Percentiles rank a stretch among this genome's conserved stretches.
These are phyloP conservation scores for Trichosporon sp. DNA, from an alignment of 1,284 basidiomycete genomes.

Conservation along the genomic window DNA sequence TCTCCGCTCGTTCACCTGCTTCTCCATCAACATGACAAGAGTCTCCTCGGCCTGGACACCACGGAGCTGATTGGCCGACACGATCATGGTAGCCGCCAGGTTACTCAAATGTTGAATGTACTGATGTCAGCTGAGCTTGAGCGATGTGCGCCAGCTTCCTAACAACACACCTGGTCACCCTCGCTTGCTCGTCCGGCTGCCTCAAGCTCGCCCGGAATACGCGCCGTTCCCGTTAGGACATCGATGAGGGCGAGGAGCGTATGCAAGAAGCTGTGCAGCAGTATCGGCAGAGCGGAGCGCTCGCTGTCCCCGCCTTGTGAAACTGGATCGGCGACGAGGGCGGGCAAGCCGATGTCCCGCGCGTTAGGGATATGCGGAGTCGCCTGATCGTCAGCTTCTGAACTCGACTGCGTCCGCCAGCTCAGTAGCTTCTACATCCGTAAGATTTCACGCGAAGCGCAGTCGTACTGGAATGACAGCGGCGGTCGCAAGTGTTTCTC, in stretches of 20 bases:
- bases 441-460: too few relatives aligned
- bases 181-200: conserved; percentile 33
- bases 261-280: conserved; percentile 42
- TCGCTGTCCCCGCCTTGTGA: conserved; percentile 14
- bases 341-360: conserved; percentile 29
- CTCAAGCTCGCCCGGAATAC: conserved; percentile 36
- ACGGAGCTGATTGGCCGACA: conserved; percentile 38
- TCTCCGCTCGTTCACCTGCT: conserved; percentile 32
- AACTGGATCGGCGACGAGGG: conserved; percentile 22
- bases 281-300: conserved; percentile 23
- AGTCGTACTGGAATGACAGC: too few relatives aligned
- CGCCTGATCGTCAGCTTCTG: conserved; percentile 20
- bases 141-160: background rate
- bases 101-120: conserved; percentile 45
- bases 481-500: too few relatives aligned
- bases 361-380: conserved; percentile 32
- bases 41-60: conserved; percentile 41
- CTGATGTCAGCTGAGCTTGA: conserved; percentile 17
- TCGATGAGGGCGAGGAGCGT: conserved; percentile 40
- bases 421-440: too few relatives aligned
- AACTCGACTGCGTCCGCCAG: background rate
- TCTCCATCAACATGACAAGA: conserved; percentile 44
- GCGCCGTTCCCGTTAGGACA: conserved; percentile 33
- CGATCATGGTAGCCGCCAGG: conserved; percentile 43
- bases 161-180: conserved; percentile 38